These are phyloP conservation scores for Candida bentonensis DNA, from an alignment of 805 yeast species.

Conservation along the genomic window DNA sequence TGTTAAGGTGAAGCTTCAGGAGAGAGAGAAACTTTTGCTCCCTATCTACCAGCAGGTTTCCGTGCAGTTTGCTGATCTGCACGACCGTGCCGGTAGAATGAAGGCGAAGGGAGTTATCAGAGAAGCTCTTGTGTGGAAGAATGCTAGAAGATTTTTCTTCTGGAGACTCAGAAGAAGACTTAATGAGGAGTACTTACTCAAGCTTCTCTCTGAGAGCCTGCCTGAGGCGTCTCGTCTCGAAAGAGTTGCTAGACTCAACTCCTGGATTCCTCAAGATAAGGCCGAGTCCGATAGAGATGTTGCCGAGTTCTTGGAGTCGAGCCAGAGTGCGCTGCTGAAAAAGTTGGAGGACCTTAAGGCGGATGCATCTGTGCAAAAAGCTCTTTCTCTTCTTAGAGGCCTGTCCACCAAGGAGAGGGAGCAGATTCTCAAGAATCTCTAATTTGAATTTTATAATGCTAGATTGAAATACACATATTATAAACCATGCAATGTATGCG, in stretches of 20 bases:
- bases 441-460: neutral
- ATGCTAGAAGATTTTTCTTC: slow-evolving; percentile 93
- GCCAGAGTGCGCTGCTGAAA: slow-evolving; percentile 45
- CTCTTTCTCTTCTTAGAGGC: slow-evolving; percentile 9
- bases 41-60: slow-evolving; percentile 89
- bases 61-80: slow-evolving; percentile 94
- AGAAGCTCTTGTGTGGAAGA: slow-evolving; percentile 71
- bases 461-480: neutral
- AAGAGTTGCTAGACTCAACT: slow-evolving; percentile 71
- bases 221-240: slow-evolving; percentile 56
- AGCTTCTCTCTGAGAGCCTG: slow-evolving; percentile 52
- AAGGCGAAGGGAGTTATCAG: slow-evolving; percentile 83
- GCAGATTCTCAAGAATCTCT: slow-evolving; percentile 3
- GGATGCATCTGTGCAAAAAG: slow-evolving; percentile 12
- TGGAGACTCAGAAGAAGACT: slow-evolving; percentile 96
- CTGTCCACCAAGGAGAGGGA: slow-evolving; percentile 1
- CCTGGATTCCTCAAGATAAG: slow-evolving; percentile 66
- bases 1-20: slow-evolving; percentile 50
- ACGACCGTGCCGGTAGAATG: slow-evolving; percentile 97
- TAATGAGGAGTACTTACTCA: slow-evolving; percentile 78
- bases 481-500: too few species aligned
- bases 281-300: slow-evolving; percentile 66
- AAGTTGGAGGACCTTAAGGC: slow-evolving; percentile 12
- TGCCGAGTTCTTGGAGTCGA: slow-evolving; percentile 71
- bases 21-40: slow-evolving; percentile 64